Percentiles rank a stretch among this genome's conserved stretches.
Evolutionary conservation across 805 yeast species (phyloP).

Genomic region (Cyberlindnera lachancei): DNA sequence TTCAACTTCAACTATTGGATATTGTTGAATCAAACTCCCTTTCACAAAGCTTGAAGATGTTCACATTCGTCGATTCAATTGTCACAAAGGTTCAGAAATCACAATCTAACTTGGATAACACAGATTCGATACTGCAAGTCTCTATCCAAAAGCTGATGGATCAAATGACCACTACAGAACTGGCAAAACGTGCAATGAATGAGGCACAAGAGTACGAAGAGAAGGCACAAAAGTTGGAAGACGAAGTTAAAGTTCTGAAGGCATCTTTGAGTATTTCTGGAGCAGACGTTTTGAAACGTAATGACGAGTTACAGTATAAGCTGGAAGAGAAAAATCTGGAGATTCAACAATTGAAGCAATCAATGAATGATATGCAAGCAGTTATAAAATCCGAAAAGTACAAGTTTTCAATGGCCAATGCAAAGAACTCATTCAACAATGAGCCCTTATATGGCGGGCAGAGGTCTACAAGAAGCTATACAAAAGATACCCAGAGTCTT

Average conservation of each 20-base stretch:
- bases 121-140: conserved; percentile 46
- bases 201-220: conserved; percentile 40
- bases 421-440: conserved; percentile 2
- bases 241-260: conserved; percentile 11
- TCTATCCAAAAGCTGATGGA: conserved; percentile 59
- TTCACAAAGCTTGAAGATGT: conserved; percentile 36
- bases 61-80: conserved; percentile 48
- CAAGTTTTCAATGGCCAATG: background rate
- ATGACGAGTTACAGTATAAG: conserved; percentile 41
- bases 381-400: background rate
- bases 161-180: conserved; percentile 66
- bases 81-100: conserved; percentile 27
- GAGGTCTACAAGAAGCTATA: background rate
- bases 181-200: conserved; percentile 54
- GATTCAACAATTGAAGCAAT: conserved; percentile 3
- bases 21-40: conserved; percentile 40
- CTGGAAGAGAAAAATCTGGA: conserved; percentile 45
- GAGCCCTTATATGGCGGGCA: background rate
- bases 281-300: background rate
- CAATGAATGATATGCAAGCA: conserved; percentile 1
- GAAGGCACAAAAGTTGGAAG: conserved; percentile 33
- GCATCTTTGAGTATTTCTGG: background rate
- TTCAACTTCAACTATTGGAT: conserved; percentile 45
- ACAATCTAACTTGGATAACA: conserved; percentile 32
- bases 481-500: conserved; percentile 1